phyloP scores from a whole-genome alignment of 257 asterid species.

The Rehmannia glutinosa region DNA sequence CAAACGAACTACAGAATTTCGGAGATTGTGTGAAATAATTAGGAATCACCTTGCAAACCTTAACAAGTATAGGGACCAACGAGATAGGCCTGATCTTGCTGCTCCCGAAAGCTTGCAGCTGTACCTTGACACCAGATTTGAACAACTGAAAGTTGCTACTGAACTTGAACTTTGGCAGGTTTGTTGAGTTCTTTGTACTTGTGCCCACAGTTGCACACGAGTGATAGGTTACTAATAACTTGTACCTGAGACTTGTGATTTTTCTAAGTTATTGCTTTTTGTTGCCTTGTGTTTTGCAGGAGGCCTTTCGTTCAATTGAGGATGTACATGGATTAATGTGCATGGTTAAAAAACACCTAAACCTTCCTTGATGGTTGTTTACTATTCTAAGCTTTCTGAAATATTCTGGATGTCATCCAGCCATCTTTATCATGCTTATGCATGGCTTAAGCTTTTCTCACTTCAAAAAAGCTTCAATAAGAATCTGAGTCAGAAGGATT shows the following conservation, averaged over 20 bases:
- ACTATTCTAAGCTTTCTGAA: slow-evolving; percentile 82
- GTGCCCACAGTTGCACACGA: too few species aligned
- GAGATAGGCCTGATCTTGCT: slow-evolving; percentile 90
- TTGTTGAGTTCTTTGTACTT: slow-evolving; percentile 8
- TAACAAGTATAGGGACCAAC: slow-evolving; percentile 87
- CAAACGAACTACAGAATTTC: slow-evolving; percentile 84
- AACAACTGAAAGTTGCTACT: slow-evolving; percentile 88
- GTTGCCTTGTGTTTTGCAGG: slow-evolving; percentile 41
- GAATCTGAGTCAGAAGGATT: slow-evolving; percentile 84
- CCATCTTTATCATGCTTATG: slow-evolving; percentile 93
- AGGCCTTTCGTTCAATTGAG: slow-evolving; percentile 89
- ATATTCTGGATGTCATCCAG: slow-evolving; percentile 88
- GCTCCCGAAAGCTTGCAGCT: slow-evolving; percentile 88
- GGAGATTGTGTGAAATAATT: slow-evolving; percentile 86
- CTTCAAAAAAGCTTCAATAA: slow-evolving; percentile 81
- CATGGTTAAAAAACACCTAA: slow-evolving; percentile 88
- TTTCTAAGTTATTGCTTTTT: not conserved
- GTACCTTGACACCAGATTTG: slow-evolving; percentile 90
- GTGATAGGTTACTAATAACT: not conserved
- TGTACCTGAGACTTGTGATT: not conserved
- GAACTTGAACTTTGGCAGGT: slow-evolving; percentile 99
- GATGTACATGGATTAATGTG: slow-evolving; percentile 87
- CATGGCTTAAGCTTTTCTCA: slow-evolving; percentile 93
- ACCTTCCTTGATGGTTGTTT: slow-evolving; percentile 75
- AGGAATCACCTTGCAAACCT: slow-evolving; percentile 89